These are phyloP conservation scores for Raphanus raphanistrum DNA, from an alignment of 345 rosid species.

Conservation along the genomic window DNA sequence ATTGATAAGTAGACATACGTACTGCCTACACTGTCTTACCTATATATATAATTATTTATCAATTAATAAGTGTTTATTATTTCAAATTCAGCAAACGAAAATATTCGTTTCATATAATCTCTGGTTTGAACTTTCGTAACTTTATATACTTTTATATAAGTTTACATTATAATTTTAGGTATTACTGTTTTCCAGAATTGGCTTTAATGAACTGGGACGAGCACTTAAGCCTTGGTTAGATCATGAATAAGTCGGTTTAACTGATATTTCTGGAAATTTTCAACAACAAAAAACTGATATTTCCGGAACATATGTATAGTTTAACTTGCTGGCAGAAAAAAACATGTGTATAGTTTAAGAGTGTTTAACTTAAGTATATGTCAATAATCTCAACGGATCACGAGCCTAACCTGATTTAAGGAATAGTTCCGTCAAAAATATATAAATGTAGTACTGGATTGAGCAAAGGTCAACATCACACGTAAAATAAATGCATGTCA, in stretches of 20 bases:
- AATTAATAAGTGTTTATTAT: not conserved
- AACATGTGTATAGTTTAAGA: too few relatives aligned
- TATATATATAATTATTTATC: not conserved
- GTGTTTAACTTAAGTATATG: not conserved
- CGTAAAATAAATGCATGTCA: slow-evolving; percentile 34
- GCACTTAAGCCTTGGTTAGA: not conserved
- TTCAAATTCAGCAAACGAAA: not conserved
- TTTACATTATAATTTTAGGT: not conserved
- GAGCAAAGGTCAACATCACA: slow-evolving; percentile 35
- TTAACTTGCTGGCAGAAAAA: too few relatives aligned
- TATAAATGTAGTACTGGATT: slow-evolving; percentile 35
- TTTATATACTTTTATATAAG: not conserved
- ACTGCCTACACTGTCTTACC: not conserved
- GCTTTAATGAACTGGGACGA: not conserved
- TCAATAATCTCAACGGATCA: slow-evolving; percentile 22
- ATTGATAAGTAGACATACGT: not conserved
- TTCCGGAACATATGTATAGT: not conserved
- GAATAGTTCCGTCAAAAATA: slow-evolving; percentile 29
- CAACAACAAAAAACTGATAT: not conserved
- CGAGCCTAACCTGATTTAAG: not conserved
- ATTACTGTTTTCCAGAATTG: not conserved
- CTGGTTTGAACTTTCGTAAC: not conserved
- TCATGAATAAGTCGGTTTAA: not conserved
- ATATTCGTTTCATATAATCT: not conserved
- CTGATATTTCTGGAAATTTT: too few relatives aligned